Evolutionary conservation across 2,329 filamentous ascomycete species (phyloP).

Genomic region (Metarhizium anisopliae): DNA sequence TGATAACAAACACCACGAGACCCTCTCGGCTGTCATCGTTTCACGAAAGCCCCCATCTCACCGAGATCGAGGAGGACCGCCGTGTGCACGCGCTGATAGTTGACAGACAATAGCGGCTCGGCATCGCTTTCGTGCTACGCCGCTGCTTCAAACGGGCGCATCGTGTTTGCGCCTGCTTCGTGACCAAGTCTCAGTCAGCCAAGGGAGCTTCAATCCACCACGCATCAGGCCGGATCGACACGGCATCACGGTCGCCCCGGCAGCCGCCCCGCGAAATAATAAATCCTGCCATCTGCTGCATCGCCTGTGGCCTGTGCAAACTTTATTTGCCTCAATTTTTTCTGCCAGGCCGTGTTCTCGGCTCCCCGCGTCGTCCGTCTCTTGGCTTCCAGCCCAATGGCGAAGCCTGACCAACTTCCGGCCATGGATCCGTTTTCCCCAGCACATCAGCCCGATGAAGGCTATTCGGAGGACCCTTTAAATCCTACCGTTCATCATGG

Average conservation of each 20-base stretch:
- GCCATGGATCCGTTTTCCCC: slow-evolving; percentile 40
- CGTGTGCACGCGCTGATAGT: neutral
- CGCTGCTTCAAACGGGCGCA: neutral
- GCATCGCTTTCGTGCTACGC: neutral
- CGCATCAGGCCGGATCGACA: neutral
- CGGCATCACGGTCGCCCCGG: neutral
- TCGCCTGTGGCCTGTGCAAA: neutral
- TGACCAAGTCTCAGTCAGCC: neutral
- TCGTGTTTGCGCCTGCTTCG: neutral
- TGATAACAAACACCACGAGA: neutral
- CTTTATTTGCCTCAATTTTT: neutral
- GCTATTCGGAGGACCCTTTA: slow-evolving; percentile 71
- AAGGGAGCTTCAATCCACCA: neutral
- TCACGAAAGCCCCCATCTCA: neutral
- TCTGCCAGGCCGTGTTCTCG: neutral
- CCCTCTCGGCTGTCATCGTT: neutral
- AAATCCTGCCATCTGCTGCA: neutral
- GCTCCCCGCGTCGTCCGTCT: neutral
- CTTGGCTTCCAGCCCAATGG: slow-evolving; percentile 11
- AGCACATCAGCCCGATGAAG: slow-evolving; percentile 64
- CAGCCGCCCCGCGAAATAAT: neutral
- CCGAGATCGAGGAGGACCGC: neutral
- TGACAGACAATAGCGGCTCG: neutral
- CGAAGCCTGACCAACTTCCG: slow-evolving; percentile 16
- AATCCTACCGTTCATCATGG: slow-evolving; percentile 29